These are phyloP conservation scores for Globisporangium paddicum DNA, from an alignment of 352 stramenopile genomes.

Conservation along the genomic window DNA sequence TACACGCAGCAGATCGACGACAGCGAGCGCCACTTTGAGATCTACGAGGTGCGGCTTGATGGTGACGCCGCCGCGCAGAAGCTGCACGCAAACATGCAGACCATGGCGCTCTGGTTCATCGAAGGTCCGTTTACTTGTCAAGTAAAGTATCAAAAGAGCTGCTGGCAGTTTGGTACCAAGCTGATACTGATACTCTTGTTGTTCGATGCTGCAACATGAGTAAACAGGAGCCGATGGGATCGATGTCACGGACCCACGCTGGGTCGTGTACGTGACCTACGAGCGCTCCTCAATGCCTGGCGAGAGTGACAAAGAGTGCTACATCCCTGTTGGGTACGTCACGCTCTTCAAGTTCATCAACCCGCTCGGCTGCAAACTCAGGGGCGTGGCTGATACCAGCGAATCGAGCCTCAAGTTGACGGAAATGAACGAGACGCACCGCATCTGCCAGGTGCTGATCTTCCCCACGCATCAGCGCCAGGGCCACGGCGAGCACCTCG, in stretches of 20 bases:
- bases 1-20: slow-evolving; percentile 29
- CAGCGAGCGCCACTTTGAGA: slow-evolving; percentile 40
- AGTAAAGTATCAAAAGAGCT: neutral
- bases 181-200: slow-evolving; percentile 1
- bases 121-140: slow-evolving; percentile 43
- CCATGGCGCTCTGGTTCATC: slow-evolving; percentile 78
- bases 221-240: slow-evolving; percentile 58
- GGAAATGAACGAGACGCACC: slow-evolving; percentile 60
- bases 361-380: slow-evolving; percentile 52
- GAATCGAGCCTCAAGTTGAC: slow-evolving; percentile 6
- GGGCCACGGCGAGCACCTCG: slow-evolving; percentile 71
- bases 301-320: slow-evolving; percentile 8
- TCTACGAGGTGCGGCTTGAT: slow-evolving; percentile 60
- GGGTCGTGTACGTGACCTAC: slow-evolving; percentile 79
- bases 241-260: slow-evolving; percentile 68
- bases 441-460: slow-evolving; percentile 81
- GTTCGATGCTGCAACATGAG: neutral
- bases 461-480: slow-evolving; percentile 78
- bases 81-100: slow-evolving; percentile 66
- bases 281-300: slow-evolving; percentile 24
- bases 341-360: slow-evolving; percentile 85
- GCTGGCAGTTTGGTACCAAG: neutral
- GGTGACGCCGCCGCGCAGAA: slow-evolving; percentile 49
- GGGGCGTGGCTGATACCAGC: neutral
- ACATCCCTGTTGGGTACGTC: slow-evolving; percentile 57